These are phyloP conservation scores for Yamadazyma diddensiae DNA, from an alignment of 1,139 yeast genomes.

Conservation along the genomic window DNA sequence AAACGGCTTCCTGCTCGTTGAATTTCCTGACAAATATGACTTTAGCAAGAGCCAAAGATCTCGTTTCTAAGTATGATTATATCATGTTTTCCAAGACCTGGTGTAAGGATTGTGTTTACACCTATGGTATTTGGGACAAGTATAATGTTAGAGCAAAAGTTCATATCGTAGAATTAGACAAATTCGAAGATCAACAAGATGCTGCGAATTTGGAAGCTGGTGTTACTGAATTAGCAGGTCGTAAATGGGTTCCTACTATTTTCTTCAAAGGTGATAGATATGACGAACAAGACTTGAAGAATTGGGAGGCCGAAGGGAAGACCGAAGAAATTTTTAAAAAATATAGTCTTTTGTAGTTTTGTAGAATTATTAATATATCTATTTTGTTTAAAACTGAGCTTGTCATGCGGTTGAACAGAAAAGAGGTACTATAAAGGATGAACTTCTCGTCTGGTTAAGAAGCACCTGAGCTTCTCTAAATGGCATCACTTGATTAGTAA, in stretches of 20 bases:
- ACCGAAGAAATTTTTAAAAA: conserved; percentile 42
- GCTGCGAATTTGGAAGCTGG: conserved; percentile 58
- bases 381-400: too few relatives aligned
- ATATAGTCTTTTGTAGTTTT: conserved; percentile 11
- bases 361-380: too few relatives aligned
- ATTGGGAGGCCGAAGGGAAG: conserved; percentile 39
- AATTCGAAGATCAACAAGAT: conserved; percentile 45
- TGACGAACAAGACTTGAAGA: conserved; percentile 55
- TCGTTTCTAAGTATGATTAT: conserved; percentile 44
- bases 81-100: conserved; percentile 67
- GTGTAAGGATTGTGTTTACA: conserved; percentile 77
- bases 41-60: conserved; percentile 31
- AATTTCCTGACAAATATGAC: conserved; percentile 1
- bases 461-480: too few relatives aligned
- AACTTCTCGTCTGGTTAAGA: too few relatives aligned
- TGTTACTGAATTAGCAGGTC: conserved; percentile 57
- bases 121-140: conserved; percentile 51
- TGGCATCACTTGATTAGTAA: too few relatives aligned
- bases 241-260: conserved; percentile 71
- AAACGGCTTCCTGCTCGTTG: too few relatives aligned
- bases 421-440: too few relatives aligned
- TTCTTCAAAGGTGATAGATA: conserved; percentile 61
- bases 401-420: too few relatives aligned
- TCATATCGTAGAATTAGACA: conserved; percentile 58
- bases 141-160: conserved; percentile 49